Percentiles rank a stretch among this genome's conserved stretches.
Conservation (phyloP, 495 filamentous ascomycete genomes). For the Lasiosphaeriaceae sp. region DNA sequence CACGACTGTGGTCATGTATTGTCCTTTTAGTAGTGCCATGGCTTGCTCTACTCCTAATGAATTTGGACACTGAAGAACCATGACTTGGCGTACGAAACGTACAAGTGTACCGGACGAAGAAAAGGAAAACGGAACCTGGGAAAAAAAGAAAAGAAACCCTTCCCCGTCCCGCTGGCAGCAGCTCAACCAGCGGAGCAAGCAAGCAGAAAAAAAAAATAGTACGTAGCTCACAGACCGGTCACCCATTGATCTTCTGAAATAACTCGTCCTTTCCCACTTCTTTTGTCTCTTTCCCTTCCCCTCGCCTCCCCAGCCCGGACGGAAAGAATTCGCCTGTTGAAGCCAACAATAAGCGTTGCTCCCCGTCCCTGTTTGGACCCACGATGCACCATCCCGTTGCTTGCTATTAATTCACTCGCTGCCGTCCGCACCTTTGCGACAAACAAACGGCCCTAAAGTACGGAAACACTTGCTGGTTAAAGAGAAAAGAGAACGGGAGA, state of each 20-base stretch:
- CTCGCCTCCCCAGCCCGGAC: neutral
- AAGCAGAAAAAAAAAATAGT: neutral
- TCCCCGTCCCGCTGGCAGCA: conserved; percentile 1
- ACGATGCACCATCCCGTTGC: conserved; percentile 43
- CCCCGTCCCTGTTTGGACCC: conserved; percentile 13
- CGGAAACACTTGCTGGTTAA: neutral
- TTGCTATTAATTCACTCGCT: conserved; percentile 36
- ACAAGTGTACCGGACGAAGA: conserved; percentile 7
- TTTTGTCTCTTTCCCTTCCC: conserved; percentile 1
- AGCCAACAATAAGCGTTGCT: neutral
- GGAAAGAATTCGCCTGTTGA: neutral
- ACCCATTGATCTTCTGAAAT: conserved; percentile 12
- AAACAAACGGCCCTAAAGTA: neutral
- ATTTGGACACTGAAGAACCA: neutral
- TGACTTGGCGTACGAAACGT: conserved; percentile 26
- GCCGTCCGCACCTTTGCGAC: conserved; percentile 39
- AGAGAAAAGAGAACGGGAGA: neutral
- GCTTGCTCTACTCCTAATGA: neutral
- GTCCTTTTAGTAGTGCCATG: conserved; percentile 16
- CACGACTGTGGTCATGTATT: conserved; percentile 3
- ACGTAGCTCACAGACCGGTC: conserved; percentile 5
- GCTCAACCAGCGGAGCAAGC: neutral
- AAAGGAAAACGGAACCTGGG: conserved; percentile 13
- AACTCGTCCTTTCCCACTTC: conserved; percentile 5
- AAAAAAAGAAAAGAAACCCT: conserved; percentile 18